phyloP scores from a whole-genome alignment of 169 alveolate species.

The Plasmodium ovale region DNA sequence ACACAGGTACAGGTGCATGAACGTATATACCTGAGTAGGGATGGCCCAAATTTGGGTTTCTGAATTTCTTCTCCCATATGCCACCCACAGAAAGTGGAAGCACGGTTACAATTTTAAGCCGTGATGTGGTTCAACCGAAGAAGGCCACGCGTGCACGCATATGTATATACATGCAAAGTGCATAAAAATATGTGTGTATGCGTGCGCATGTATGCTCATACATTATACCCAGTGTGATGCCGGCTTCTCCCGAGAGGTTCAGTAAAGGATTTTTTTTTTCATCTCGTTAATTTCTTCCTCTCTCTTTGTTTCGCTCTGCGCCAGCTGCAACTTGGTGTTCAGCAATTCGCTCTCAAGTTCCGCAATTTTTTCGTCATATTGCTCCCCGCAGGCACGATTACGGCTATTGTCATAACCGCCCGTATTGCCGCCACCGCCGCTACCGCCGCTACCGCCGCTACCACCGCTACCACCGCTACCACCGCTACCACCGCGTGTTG shows the following conservation, averaged over 20 bases:
- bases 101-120: no score
- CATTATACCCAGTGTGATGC: not conserved
- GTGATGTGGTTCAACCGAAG: no score
- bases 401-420: not conserved
- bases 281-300: conserved; percentile 39
- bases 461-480: not conserved
- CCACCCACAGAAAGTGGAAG: not conserved
- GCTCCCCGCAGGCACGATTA: not conserved
- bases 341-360: conserved; percentile 13
- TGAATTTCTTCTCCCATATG: no score
- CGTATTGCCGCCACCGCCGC: not conserved
- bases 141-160: not conserved
- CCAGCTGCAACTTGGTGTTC: conserved; percentile 29
- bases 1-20: no score
- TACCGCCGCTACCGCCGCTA: not conserved
- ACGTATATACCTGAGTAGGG: no score
- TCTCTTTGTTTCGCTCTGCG: conserved; percentile 39
- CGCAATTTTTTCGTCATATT: conserved; percentile 6
- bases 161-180: not conserved
- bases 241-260: not conserved
- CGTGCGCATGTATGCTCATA: not conserved
- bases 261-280: not conserved
- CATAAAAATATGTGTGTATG: not conserved
- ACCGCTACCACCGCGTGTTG: no score
- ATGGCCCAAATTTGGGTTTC: no score